These are phyloP conservation scores for Gynostemma pentaphyllum DNA, from an alignment of 306 rosid species.

Conservation along the genomic window DNA sequence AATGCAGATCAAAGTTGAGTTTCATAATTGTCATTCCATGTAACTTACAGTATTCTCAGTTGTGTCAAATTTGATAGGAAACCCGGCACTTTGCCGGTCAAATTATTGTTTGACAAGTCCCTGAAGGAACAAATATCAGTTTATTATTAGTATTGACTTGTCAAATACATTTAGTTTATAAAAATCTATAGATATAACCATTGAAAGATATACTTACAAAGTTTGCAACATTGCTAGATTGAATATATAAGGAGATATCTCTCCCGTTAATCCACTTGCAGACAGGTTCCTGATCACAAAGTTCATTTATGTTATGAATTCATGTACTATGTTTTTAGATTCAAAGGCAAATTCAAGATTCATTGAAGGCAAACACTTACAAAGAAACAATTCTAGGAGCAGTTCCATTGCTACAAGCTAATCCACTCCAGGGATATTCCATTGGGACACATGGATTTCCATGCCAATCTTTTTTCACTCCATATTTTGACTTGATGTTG, in stretches of 20 bases:
- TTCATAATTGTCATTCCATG: not conserved
- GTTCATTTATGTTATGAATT: not conserved
- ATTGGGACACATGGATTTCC: slow-evolving; percentile 51
- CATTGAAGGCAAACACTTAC: slow-evolving; percentile 22
- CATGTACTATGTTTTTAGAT: not conserved
- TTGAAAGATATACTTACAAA: slow-evolving; percentile 27
- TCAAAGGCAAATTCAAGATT: slow-evolving; percentile 10
- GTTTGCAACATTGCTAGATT: slow-evolving; percentile 23
- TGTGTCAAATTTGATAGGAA: slow-evolving; percentile 4
- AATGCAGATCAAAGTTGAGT: not conserved
- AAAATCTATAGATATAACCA: not conserved
- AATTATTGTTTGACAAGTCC: slow-evolving; percentile 35
- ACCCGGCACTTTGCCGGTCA: slow-evolving; percentile 11
- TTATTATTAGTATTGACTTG: not conserved
- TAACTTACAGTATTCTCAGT: slow-evolving; percentile 33
- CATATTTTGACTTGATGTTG: slow-evolving; percentile 37
- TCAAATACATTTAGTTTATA: not conserved
- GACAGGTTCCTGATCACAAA: slow-evolving; percentile 33
- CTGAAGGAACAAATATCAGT: slow-evolving; percentile 21
- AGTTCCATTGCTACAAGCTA: slow-evolving; percentile 26
- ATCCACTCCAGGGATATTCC: slow-evolving; percentile 37
- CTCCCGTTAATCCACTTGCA: slow-evolving; percentile 32
- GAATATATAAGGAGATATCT: slow-evolving; percentile 23
- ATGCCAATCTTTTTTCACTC: slow-evolving; percentile 36
- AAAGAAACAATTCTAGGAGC: slow-evolving; percentile 34